phyloP scores from a whole-genome alignment of 768 basidiomycete genomes.

The Tylopilus subfusipes region DNA sequence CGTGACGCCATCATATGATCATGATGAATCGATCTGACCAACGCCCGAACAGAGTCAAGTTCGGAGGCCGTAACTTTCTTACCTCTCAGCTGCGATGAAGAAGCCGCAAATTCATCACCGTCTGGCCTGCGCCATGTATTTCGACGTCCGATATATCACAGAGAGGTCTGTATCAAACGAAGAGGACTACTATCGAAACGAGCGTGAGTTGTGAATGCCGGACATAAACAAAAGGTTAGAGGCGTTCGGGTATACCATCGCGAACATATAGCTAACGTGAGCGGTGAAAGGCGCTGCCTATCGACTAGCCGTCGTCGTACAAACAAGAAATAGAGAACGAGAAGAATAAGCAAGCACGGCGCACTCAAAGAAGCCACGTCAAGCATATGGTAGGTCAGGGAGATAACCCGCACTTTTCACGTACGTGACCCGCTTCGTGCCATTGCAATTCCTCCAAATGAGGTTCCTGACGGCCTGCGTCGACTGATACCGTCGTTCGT shows the following conservation, averaged over 20 bases:
- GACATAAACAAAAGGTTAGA: constrained; percentile 14
- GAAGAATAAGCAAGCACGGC: neutral
- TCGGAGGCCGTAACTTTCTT: neutral
- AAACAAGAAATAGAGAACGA: neutral
- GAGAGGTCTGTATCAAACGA: constrained; percentile 13
- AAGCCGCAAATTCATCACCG: neutral
- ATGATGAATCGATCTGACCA: neutral
- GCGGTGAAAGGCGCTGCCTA: constrained; percentile 17
- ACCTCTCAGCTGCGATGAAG: neutral
- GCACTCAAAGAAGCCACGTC: neutral
- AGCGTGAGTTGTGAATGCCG: constrained; percentile 14
- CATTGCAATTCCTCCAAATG: constrained; percentile 30
- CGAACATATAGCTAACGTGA: constrained; percentile 16
- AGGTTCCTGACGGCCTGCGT: constrained; percentile 24
- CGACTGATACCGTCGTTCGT: constrained; percentile 29
- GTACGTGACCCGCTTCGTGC: constrained; percentile 29
- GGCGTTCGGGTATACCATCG: constrained; percentile 20
- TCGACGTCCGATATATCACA: neutral
- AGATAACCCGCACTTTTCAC: constrained; percentile 30
- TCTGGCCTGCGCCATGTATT: neutral
- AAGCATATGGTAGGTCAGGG: constrained; percentile 24
- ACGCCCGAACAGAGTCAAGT: neutral
- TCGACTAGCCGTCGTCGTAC: constrained; percentile 16
- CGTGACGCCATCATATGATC: too few relatives aligned
- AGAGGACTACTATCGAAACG: constrained; percentile 15